Evolutionary conservation across 2,329 filamentous ascomycete species (phyloP).

Genomic region (Phaeosphaeriaceae sp.): DNA sequence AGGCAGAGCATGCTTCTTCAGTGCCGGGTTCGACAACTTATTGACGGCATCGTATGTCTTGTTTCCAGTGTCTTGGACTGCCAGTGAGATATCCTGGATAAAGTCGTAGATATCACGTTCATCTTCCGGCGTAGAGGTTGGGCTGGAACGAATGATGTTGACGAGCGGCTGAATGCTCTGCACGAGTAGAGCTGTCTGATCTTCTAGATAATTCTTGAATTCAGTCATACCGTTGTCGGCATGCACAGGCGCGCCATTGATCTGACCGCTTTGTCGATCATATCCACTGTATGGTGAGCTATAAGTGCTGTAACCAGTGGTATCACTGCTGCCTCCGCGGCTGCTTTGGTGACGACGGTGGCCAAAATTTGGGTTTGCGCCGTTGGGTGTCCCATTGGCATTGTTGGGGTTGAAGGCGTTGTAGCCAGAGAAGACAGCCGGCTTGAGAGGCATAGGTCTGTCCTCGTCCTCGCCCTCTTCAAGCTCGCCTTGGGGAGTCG

Average conservation of each 20-base stretch:
- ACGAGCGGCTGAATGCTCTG: slow-evolving; percentile 84
- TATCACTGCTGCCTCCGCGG: slow-evolving; percentile 44
- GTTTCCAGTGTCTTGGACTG: slow-evolving; percentile 72
- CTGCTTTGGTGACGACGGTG: slow-evolving; percentile 42
- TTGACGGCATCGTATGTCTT: slow-evolving; percentile 64
- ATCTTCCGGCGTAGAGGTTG: slow-evolving; percentile 36
- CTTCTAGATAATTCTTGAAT: slow-evolving; percentile 78
- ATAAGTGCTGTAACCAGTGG: slow-evolving; percentile 43
- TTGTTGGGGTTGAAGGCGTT: slow-evolving; percentile 28
- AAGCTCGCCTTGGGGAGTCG: slow-evolving; percentile 76
- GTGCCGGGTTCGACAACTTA: slow-evolving; percentile 57
- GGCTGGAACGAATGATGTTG: slow-evolving; percentile 63
- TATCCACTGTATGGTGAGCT: slow-evolving; percentile 48
- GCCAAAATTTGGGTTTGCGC: slow-evolving; percentile 14
- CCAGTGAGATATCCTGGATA: slow-evolving; percentile 71
- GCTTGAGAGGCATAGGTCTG: slow-evolving; percentile 45
- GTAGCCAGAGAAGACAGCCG: slow-evolving; percentile 28
- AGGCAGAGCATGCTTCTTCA: slow-evolving; percentile 58
- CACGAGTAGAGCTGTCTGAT: slow-evolving; percentile 79
- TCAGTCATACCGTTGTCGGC: slow-evolving; percentile 57
- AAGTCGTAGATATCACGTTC: slow-evolving; percentile 66
- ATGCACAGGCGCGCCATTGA: slow-evolving; percentile 31
- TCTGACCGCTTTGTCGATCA: slow-evolving; percentile 38
- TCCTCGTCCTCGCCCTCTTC: slow-evolving; percentile 67
- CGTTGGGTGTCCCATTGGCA: slow-evolving; percentile 23